phyloP scores from a whole-genome alignment of 2,329 filamentous ascomycete genomes.

The Alternaria novae-zelandiae region DNA sequence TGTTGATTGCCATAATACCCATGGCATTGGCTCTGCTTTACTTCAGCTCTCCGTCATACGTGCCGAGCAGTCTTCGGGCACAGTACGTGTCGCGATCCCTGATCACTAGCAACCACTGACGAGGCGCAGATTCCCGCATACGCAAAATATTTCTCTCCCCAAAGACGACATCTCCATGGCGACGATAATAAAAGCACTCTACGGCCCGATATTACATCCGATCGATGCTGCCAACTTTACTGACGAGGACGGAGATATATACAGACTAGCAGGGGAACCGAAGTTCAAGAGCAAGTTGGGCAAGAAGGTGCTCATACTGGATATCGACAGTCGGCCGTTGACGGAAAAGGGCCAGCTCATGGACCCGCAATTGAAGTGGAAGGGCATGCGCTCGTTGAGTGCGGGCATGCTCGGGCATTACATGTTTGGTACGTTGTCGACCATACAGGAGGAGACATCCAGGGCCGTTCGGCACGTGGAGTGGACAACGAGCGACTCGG shows the following conservation, averaged over 20 bases:
- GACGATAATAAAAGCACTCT: slow-evolving; percentile 48
- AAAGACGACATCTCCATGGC: slow-evolving; percentile 42
- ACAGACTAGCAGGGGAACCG: slow-evolving; percentile 38
- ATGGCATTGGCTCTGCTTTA: slow-evolving; percentile 39
- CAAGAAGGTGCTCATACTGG: slow-evolving; percentile 47
- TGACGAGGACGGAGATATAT: slow-evolving; percentile 46
- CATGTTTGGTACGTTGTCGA: slow-evolving; percentile 39
- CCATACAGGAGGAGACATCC: not conserved
- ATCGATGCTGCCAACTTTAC: slow-evolving; percentile 46
- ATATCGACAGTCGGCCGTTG: slow-evolving; percentile 48
- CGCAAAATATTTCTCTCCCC: slow-evolving; percentile 34
- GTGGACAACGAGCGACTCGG: not conserved
- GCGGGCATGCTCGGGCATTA: slow-evolving; percentile 50
- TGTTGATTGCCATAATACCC: slow-evolving; percentile 40
- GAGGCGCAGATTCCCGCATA: slow-evolving; percentile 28
- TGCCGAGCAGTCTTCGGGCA: slow-evolving; percentile 25
- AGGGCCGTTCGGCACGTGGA: not conserved
- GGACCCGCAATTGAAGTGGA: slow-evolving; percentile 46
- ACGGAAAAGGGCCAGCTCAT: slow-evolving; percentile 44
- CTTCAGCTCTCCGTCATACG: slow-evolving; percentile 36
- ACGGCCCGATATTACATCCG: slow-evolving; percentile 44
- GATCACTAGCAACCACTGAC: not conserved
- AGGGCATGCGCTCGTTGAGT: slow-evolving; percentile 45
- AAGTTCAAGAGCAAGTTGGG: slow-evolving; percentile 45
- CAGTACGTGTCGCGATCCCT: slow-evolving; percentile 25